Percentiles rank a stretch among this genome's conserved stretches.
Conservation (phyloP, 1,139 yeast species). For the Hansenula lynferdii region DNA sequence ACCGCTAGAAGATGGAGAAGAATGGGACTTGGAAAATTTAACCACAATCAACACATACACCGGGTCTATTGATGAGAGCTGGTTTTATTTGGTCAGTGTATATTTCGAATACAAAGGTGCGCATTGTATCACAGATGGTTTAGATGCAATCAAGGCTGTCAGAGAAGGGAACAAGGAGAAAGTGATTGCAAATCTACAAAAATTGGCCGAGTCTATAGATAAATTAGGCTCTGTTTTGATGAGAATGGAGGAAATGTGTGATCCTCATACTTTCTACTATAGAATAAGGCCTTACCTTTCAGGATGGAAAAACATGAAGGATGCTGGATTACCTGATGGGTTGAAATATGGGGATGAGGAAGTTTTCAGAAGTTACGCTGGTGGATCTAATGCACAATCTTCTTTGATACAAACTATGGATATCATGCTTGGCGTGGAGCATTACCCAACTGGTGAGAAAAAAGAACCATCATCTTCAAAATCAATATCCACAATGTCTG, state of each 20-base stretch:
- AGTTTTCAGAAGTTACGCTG: conserved; percentile 59
- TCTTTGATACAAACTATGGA: conserved; percentile 87
- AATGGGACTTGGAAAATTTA: conserved; percentile 54
- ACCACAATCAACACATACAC: conserved; percentile 84
- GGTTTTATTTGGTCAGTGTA: conserved; percentile 90
- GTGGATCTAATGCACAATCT: conserved; percentile 94
- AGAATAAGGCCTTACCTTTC: conserved; percentile 87
- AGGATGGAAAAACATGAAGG: conserved; percentile 93
- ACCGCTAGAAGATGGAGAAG: conserved; percentile 36
- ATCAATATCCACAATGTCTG: conserved; percentile 25
- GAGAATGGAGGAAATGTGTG: conserved; percentile 92
- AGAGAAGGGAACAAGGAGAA: conserved; percentile 34
- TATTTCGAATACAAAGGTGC: conserved; percentile 84
- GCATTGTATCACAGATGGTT: conserved; percentile 51
- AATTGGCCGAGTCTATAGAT: conserved; percentile 73
- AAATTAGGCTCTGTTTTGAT: conserved; percentile 67
- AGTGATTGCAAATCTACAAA: conserved; percentile 47
- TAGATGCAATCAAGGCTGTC: conserved; percentile 57
- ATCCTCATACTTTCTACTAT: conserved; percentile 86
- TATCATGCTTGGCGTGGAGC: conserved; percentile 68
- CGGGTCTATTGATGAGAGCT: conserved; percentile 85
- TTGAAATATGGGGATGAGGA: conserved; percentile 69
- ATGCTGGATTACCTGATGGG: conserved; percentile 77
- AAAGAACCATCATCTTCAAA: conserved; percentile 27
- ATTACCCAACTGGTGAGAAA: conserved; percentile 66